Evolutionary conservation across 208 protist genomes (phyloP).

Genomic region (Trypanosomatidae sp.): DNA sequence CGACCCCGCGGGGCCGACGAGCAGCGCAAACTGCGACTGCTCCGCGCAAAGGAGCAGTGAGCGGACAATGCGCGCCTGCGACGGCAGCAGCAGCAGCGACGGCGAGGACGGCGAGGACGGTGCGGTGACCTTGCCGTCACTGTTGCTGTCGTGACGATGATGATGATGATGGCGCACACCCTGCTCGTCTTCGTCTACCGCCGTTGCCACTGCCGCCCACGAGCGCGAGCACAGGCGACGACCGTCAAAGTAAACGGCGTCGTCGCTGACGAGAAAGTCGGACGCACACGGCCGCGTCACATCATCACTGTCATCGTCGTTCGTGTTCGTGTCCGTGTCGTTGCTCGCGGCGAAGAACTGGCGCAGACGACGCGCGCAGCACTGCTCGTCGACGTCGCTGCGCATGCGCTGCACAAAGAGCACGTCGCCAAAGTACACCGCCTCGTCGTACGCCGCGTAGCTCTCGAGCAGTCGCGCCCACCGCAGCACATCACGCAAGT

Average conservation of each 20-base stretch:
- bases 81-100: slow-evolving; percentile 51
- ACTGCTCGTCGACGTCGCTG: slow-evolving; percentile 45
- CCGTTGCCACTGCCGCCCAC: background rate
- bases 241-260: slow-evolving; percentile 41
- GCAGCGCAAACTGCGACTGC: slow-evolving; percentile 92
- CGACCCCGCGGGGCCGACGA: slow-evolving; percentile 90
- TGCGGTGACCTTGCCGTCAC: no score
- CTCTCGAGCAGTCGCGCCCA: slow-evolving; percentile 92
- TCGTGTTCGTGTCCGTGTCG: no score
- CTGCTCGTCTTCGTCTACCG: background rate
- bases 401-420: slow-evolving; percentile 86
- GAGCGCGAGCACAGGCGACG: slow-evolving; percentile 14
- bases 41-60: slow-evolving; percentile 82
- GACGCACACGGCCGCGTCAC: slow-evolving; percentile 16
- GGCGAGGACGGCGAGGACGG: slow-evolving; percentile 4
- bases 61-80: slow-evolving; percentile 51
- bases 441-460: slow-evolving; percentile 20
- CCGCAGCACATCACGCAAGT: slow-evolving; percentile 98
- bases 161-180: no score
- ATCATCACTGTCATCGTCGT: no score
- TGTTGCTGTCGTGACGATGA: background rate
- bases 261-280: slow-evolving; percentile 53
- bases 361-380: slow-evolving; percentile 19
- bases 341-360: slow-evolving; percentile 24
- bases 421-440: slow-evolving; percentile 54